phyloP scores from a whole-genome alignment of 2,329 filamentous ascomycete genomes.

The Capronia coronata region DNA sequence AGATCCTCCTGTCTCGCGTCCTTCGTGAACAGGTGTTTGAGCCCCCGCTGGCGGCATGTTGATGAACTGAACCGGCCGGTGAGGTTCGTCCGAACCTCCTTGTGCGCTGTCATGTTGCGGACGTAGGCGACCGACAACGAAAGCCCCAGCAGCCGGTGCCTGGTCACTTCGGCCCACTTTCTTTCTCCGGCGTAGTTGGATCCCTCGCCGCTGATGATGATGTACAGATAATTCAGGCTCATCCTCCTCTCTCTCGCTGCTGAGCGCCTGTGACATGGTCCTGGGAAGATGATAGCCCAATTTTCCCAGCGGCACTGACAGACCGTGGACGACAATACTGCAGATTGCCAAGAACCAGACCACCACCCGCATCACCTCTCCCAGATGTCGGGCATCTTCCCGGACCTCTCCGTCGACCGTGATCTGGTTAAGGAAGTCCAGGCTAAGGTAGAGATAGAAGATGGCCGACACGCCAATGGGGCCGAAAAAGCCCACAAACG shows the following conservation, averaged over 20 bases:
- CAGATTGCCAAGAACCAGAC: slow-evolving; percentile 83
- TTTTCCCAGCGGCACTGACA: slow-evolving; percentile 65
- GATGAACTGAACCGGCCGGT: slow-evolving; percentile 16
- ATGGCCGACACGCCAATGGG: slow-evolving; percentile 86
- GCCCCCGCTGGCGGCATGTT: slow-evolving; percentile 8
- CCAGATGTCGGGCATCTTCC: slow-evolving; percentile 58
- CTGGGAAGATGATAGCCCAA: slow-evolving; percentile 43
- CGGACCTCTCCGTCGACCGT: slow-evolving; percentile 56
- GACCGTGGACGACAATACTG: slow-evolving; percentile 66
- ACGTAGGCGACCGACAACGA: slow-evolving; percentile 9
- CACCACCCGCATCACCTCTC: slow-evolving; percentile 62
- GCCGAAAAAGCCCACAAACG: slow-evolving; percentile 88
- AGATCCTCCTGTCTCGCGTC: background rate
- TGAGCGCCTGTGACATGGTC: slow-evolving; percentile 42
- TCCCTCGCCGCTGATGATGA: slow-evolving; percentile 1
- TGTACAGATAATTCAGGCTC: slow-evolving; percentile 6
- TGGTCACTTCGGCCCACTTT: slow-evolving; percentile 2
- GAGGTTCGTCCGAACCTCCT: slow-evolving; percentile 10
- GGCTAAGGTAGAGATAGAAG: slow-evolving; percentile 77
- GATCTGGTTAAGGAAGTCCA: slow-evolving; percentile 62
- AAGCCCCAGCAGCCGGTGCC: slow-evolving; percentile 7
- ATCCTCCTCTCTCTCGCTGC: slow-evolving; percentile 31
- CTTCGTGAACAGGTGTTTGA: slow-evolving; percentile 4
- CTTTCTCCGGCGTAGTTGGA: slow-evolving; percentile 13
- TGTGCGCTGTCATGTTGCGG: background rate